Percentiles rank a stretch among this genome's conserved stretches.
These are phyloP conservation scores for Alternaria dauci DNA, from an alignment of 2,329 filamentous ascomycete genomes.

Conservation along the genomic window DNA sequence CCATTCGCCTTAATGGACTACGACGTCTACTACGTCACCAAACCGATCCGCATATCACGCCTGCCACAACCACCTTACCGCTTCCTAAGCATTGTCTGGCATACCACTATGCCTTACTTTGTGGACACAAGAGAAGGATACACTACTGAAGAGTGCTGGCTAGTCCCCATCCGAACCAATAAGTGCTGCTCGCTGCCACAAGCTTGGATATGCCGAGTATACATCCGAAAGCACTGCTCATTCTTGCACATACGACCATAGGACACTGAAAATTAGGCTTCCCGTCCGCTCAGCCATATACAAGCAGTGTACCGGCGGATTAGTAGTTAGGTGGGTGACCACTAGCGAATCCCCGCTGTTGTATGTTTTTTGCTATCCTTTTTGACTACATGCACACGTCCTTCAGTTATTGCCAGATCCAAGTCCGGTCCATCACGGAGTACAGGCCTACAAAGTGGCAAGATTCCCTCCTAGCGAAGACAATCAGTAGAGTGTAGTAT, in stretches of 20 bases:
- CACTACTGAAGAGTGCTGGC: neutral
- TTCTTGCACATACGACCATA: neutral
- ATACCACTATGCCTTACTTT: neutral
- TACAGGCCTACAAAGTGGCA: too few relatives aligned
- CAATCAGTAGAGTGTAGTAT: too few relatives aligned
- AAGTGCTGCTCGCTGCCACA: neutral
- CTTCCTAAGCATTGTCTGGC: neutral
- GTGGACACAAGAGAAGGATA: neutral
- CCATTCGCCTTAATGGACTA: neutral
- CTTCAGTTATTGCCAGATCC: too few relatives aligned
- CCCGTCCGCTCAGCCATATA: too few relatives aligned
- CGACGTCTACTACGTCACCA: neutral
- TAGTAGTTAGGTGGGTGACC: too few relatives aligned
- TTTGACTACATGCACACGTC: too few relatives aligned
- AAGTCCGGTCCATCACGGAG: too few relatives aligned
- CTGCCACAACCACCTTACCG: neutral
- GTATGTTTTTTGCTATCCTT: too few relatives aligned
- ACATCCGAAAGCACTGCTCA: fast-evolving
- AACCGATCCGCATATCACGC: neutral
- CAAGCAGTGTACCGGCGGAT: too few relatives aligned
- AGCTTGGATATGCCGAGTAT: neutral
- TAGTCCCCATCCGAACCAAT: neutral
- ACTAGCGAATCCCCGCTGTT: too few relatives aligned
- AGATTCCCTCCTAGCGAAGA: too few relatives aligned
- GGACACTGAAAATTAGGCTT: neutral